Evolutionary conservation across 352 stramenopile genomes (phyloP), one percentile per base, ranked within the genome.

Genomic region (Nothophytophthora sp.): DNA sequence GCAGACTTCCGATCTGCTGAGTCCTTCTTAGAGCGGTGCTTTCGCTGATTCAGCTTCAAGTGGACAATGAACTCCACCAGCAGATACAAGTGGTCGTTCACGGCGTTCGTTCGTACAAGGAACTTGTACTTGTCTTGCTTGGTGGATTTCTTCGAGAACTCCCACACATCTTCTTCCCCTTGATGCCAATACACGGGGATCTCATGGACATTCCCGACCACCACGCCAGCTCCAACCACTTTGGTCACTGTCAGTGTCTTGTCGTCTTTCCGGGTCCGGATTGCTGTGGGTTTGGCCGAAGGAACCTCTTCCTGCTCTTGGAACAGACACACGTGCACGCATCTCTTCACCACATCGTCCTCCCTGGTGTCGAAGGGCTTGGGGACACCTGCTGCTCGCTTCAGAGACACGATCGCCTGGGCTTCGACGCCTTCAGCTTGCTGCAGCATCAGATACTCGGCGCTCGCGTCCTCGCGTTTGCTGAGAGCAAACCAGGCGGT

Each of bases 61-160:
- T 88, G 70, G 13, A 92, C 65, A 25, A 92, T 82, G 45, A 90
- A 90, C 46, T 92, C 81, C 16, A 90, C 65, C 0, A 92, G 63
- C 23, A 92, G 46, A 37, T 70, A 89, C 7, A 92, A 45, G 5
- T 75, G 68, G 11, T 90, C 79, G 22, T 88, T 90, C 9, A 88
- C 60, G 12, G 68, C 51, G 50, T 90, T 88, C 2, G 81, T 89
- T 1, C 81, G 79, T 16, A 90, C 70, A 1, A 92, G 62, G 44
- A 92, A 92, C 45, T 92, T 92, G 67, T 92, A 92, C 57, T 86
- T 86, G 47, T 88, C 62, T 35, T 83, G 56, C 45, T 90, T 90
- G 1, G 82, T 92, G 5, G 82, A 57, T 29, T 83, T 83, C 35
- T 76, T 78, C 1, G 82, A 92, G 43, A 92, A 90, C 43, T 90